Evolutionary conservation across 257 asterid species (phyloP).

Genomic region (Salvia splendens): DNA sequence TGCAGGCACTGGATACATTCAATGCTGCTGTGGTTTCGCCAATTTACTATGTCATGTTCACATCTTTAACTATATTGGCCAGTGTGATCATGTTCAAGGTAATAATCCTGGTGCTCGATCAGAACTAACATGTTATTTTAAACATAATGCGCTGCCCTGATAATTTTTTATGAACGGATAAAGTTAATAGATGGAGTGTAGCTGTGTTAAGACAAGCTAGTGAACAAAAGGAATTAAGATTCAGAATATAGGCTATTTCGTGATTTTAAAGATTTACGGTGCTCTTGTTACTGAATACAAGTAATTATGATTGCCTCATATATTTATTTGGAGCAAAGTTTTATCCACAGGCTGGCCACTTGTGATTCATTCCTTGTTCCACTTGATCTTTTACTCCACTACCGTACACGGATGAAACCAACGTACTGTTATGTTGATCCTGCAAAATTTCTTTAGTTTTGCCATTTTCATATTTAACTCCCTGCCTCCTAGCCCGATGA

Average conservation of each 20-base stretch:
- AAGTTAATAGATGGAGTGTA: neutral
- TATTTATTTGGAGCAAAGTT: neutral
- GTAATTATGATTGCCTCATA: neutral
- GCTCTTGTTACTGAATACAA: slow-evolving; percentile 4
- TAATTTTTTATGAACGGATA: slow-evolving; percentile 3
- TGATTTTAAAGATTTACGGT: neutral
- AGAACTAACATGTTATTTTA: slow-evolving; percentile 1
- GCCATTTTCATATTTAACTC: neutral
- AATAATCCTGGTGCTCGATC: slow-evolving; percentile 29
- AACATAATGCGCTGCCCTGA: slow-evolving; percentile 11
- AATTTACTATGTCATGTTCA: slow-evolving; percentile 95
- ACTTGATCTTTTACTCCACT: neutral
- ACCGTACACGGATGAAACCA: no score
- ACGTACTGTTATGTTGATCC: no score
- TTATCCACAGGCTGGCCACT: neutral
- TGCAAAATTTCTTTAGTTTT: neutral
- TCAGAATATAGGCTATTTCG: neutral
- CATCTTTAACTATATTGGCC: slow-evolving; percentile 89
- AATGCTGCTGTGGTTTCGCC: slow-evolving; percentile 98
- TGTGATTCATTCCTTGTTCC: neutral
- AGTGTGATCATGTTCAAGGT: slow-evolving; percentile 99
- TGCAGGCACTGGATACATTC: slow-evolving; percentile 98
- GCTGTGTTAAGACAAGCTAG: neutral
- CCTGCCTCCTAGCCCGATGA: neutral
- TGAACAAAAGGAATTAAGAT: neutral